Evolutionary conservation across 202 grass and related monocot species (phyloP), one percentile per base, ranked within the genome.

Genomic region (Hordeum pubiflorum): DNA sequence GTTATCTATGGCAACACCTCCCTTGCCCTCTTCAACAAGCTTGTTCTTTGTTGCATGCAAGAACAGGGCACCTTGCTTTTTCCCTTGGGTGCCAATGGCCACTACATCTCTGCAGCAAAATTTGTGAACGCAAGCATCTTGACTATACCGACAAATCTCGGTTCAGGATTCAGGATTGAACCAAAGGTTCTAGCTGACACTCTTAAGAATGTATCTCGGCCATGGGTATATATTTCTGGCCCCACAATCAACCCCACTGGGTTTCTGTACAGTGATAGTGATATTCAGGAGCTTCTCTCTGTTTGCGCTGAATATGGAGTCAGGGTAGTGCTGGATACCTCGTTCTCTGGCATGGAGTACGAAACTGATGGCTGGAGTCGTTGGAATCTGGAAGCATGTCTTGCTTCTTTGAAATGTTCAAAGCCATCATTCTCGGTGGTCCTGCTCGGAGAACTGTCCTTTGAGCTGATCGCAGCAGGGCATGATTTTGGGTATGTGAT

Each of bases 221-320:
- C 95, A 20, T 98, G 95, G 95, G 87, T 98, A 38, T 98, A 94
- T 66, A 87, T 98, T 36, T 94, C 67, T 18, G 95, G 92, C n/a
- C 95, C 95, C 75, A 98, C 95, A 56, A 80, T 94, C 68, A 94
- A 89, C 76, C 95, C 95, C 74, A 94, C 88, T 58, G 95, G 95
- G 57, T 91, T 87, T 39, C 74, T 98, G 74, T 98, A 98, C 86
- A 93, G 86, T 40, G 74, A 94, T 54, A 63, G 27, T 57, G 89
- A 94, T 76, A 94, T 98, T 34, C 74, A 61, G 57, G 82, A 87
- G 72, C 67, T 98, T 71, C 85, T 98, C 76, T 79, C 81, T 54
- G 82, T 94, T 58, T 98, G 92, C 44, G 90, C 86, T 58, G 83
- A 93, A 79, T 91, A 76, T 78, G 95, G 95, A 82, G 88, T 8